Conservation (phyloP, 2,329 filamentous ascomycete genomes). For the Penicillium aurantiogriseum region DNA sequence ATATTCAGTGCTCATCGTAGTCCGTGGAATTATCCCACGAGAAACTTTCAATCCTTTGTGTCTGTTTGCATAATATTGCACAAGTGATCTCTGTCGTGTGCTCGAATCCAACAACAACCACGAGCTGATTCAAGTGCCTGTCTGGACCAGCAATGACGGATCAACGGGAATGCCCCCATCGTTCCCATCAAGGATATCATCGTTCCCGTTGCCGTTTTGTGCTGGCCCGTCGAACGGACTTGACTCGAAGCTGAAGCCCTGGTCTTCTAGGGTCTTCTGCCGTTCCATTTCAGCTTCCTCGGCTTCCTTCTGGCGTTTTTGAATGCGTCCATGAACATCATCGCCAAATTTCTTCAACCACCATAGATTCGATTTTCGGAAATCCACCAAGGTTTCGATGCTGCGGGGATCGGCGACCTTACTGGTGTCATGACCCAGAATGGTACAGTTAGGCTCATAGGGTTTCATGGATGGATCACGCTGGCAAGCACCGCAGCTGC, state of each 20-base stretch:
- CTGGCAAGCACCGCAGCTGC: slow-evolving; percentile 80
- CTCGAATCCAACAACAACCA: neutral
- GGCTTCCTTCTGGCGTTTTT: slow-evolving; percentile 54
- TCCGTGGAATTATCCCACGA: neutral
- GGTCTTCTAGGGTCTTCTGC: slow-evolving; percentile 46
- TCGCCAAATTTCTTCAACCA: slow-evolving; percentile 69
- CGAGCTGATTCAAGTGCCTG: neutral
- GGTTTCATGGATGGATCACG: slow-evolving; percentile 67
- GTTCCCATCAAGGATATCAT: neutral
- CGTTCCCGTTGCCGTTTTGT: neutral
- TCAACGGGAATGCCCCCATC: slow-evolving; percentile 44
- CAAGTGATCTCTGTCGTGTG: neutral
- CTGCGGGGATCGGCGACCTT: slow-evolving; percentile 88
- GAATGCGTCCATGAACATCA: slow-evolving; percentile 45
- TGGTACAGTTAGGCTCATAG: slow-evolving; percentile 81
- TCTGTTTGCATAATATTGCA: neutral
- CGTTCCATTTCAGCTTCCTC: slow-evolving; percentile 40
- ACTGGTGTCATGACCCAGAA: slow-evolving; percentile 87
- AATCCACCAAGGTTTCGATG: slow-evolving; percentile 86
- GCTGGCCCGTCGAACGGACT: slow-evolving; percentile 2
- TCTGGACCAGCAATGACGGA: slow-evolving; percentile 35
- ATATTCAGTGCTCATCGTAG: neutral
- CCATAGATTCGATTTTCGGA: slow-evolving; percentile 79
- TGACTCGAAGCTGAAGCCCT: slow-evolving; percentile 41
- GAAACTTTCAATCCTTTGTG: neutral